Base-by-base conservation (phyloP, 345 rosid species). In the Adansonia digitata region DNA sequence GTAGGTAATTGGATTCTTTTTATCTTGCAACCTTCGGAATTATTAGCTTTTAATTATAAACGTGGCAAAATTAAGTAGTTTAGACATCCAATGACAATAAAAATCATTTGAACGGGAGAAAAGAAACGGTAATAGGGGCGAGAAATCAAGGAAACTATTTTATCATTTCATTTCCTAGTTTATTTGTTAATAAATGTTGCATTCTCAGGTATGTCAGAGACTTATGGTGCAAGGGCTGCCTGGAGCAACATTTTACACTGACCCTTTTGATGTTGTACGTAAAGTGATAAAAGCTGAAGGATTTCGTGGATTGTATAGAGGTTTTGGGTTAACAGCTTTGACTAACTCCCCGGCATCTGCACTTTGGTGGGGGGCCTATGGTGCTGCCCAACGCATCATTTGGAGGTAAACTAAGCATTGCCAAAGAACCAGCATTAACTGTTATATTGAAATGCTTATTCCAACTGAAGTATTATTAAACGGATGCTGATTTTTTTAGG, bases 331-430 rank as follows among this genome's bases (percentile, higher is more conserved):
- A 49, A 85, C 90, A 1, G 85, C 77, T 52, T 53, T 88, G 22
- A 85, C 85, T 10, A 86, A 83, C 67, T 82, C 91, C 49, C 90
- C 89, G 2, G 89, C 87, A 56, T 81, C 84, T 73, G 94, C 92
- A 26, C 85, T 88, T 65, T 90, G 94, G 94, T 90, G 92, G 92
- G 92, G 87, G 17, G 79, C 77, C 46, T 90, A 88, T 62, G 89
- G 88, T 72, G 73, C 87, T 53, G 84, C 89, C 61, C 88, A 90
- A 71, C 88, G 78, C 73, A 35, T 85, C 12, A 80, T 90, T 49
- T 88, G 92, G 92, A 90, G 89, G 92, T 84, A 59, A 62, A 40
- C 42, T 71, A 49, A 8, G 48, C 29, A 26, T 51, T 71, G 45
- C 43, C 0, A 37, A 37, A 51, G 37, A 48, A 59, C 18, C 22